Evolutionary conservation across 2,329 filamentous ascomycete species (phyloP).

Genomic region (Aureobasidium lini): DNA sequence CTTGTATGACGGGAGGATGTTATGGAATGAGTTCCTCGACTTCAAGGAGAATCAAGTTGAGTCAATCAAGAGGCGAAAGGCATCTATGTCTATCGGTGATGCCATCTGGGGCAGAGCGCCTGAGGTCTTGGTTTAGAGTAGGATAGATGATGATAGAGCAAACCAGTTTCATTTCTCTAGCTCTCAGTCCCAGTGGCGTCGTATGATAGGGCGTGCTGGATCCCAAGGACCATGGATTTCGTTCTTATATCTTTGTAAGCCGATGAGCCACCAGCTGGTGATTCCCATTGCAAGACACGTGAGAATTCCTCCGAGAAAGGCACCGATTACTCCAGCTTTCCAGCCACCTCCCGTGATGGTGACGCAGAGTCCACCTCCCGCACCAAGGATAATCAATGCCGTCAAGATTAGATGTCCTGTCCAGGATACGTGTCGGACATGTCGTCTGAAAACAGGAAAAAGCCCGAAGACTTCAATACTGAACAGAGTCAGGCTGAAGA

Average conservation of each 20-base stretch:
- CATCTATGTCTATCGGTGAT: background rate
- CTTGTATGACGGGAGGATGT: background rate
- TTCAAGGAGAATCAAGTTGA: background rate
- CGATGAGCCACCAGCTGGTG: conserved; percentile 97
- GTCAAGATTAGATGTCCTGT: conserved; percentile 73
- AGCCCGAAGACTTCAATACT: conserved; percentile 95
- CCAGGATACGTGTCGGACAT: conserved; percentile 76
- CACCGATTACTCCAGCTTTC: conserved; percentile 59
- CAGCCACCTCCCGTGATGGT: conserved; percentile 48
- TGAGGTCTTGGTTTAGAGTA: background rate
- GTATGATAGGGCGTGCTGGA: conserved; percentile 80
- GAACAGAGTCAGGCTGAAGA: conserved; percentile 92
- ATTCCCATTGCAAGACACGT: conserved; percentile 78
- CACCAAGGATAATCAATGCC: conserved; percentile 65
- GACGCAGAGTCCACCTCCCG: conserved; percentile 68
- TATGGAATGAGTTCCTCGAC: conserved; percentile 1
- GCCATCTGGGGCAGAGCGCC: background rate
- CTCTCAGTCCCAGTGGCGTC: conserved; percentile 51
- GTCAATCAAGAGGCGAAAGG: background rate
- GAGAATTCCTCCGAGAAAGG: conserved; percentile 66
- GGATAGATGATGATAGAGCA: background rate
- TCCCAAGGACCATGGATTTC: conserved; percentile 98
- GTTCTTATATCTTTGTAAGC: conserved; percentile 97
- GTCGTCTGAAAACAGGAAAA: conserved; percentile 93
- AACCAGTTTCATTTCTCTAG: background rate